Evolutionary conservation across 208 protist species (phyloP).

Genomic region (Leishmania martiniquensis): DNA sequence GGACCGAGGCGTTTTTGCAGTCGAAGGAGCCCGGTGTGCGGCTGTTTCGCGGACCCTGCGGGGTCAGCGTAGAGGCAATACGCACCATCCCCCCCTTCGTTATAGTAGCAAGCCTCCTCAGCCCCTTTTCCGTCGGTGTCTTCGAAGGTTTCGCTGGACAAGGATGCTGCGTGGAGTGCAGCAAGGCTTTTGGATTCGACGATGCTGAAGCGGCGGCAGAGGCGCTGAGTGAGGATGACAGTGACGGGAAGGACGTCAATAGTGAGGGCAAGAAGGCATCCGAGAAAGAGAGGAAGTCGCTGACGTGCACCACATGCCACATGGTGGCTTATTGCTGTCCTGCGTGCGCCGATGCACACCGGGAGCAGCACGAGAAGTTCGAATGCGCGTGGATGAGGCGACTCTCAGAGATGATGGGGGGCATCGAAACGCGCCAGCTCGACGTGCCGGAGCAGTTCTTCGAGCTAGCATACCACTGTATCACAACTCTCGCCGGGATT

Average conservation of each 20-base stretch:
- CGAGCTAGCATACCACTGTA: conserved; percentile 65
- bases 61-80: conserved; percentile 56
- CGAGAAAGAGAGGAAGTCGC: background rate
- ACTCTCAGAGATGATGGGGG: conserved; percentile 55
- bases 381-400: conserved; percentile 62
- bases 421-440: conserved; percentile 33
- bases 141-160: conserved; percentile 58
- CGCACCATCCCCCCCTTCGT: conserved; percentile 40
- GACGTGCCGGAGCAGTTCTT: conserved; percentile 72
- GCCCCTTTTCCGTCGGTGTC: conserved; percentile 66
- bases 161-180: conserved; percentile 65
- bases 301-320: conserved; percentile 43
- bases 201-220: background rate
- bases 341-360: conserved; percentile 46
- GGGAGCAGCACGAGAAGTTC: conserved; percentile 56
- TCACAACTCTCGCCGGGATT: conserved; percentile 70
- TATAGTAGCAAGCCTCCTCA: conserved; percentile 40
- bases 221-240: background rate
- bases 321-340: conserved; percentile 67
- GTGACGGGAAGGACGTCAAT: background rate
- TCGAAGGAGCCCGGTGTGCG: conserved; percentile 27
- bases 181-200: conserved; percentile 10
- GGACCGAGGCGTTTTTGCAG: conserved; percentile 6
- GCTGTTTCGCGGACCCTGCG: conserved; percentile 19
- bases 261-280: background rate